Percentiles rank a stretch among this genome's conserved stretches.
Evolutionary conservation across 192 early-diverging fungal genomes (phyloP).

Genomic region (Gorgonomyces haynaldii): DNA sequence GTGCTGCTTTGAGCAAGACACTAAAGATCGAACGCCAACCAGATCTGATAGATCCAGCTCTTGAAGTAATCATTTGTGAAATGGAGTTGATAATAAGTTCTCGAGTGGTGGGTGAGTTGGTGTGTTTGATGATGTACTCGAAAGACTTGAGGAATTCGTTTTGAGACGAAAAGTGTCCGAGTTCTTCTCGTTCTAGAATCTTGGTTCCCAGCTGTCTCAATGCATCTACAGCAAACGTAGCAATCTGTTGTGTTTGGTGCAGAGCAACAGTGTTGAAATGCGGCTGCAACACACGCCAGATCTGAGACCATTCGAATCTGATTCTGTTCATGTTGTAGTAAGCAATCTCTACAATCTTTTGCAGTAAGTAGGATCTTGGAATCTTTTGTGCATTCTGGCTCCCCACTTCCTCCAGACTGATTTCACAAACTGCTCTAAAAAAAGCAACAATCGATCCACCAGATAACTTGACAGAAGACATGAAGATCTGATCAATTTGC

Average conservation of each 20-base stretch:
- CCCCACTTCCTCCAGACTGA: conserved; percentile 79
- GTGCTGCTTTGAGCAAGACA: conserved; percentile 60
- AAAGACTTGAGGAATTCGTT: conserved; percentile 89
- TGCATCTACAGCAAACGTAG: conserved; percentile 83
- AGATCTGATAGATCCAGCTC: conserved; percentile 64
- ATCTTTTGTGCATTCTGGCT: conserved; percentile 5
- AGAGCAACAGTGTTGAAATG: conserved; percentile 81
- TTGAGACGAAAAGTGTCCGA: conserved; percentile 87
- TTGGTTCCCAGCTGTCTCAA: conserved; percentile 86
- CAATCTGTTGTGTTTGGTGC: conserved; percentile 70
- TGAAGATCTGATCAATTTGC: conserved; percentile 78
- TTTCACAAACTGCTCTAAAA: conserved; percentile 69
- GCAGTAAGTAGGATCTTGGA: conserved; percentile 84
- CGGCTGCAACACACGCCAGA: conserved; percentile 58
- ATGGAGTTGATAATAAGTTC: conserved; percentile 34
- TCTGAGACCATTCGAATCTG: conserved; percentile 86
- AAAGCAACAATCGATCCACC: conserved; percentile 80
- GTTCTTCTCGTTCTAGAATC: conserved; percentile 88
- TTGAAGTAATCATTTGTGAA: conserved; percentile 56
- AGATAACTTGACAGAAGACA: conserved; percentile 62
- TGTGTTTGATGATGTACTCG: conserved; percentile 70
- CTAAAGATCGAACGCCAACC: conserved; percentile 53
- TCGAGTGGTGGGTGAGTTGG: conserved; percentile 64
- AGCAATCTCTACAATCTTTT: conserved; percentile 89
- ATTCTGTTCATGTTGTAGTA: conserved; percentile 97